Conservation (phyloP, 2,329 filamentous ascomycete genomes). For the Dothideomycetidae sp. region DNA sequence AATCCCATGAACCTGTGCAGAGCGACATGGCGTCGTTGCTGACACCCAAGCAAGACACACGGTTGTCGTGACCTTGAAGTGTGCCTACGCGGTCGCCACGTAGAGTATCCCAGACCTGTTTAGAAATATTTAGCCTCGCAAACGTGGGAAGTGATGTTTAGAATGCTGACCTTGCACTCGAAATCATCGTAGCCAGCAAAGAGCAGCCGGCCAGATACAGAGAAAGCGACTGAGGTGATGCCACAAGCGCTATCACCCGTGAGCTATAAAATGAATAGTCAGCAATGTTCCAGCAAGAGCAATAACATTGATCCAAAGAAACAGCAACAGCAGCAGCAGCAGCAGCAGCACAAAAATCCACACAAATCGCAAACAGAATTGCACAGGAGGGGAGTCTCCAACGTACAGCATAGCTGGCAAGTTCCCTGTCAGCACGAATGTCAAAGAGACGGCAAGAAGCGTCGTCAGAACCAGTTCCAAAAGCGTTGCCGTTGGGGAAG, state of each 20-base stretch:
- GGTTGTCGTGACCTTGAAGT: slow-evolving; percentile 93
- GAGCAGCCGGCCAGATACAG: slow-evolving; percentile 82
- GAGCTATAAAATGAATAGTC: slow-evolving; percentile 44
- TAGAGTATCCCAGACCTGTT: slow-evolving; percentile 90
- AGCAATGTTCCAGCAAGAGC: too few relatives aligned
- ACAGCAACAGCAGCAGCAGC: not conserved
- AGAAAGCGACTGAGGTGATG: slow-evolving; percentile 96
- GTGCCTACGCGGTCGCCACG: slow-evolving; percentile 95
- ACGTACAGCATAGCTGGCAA: slow-evolving; percentile 53
- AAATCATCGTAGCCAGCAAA: slow-evolving; percentile 99
- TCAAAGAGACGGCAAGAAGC: slow-evolving; percentile 95
- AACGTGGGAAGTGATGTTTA: too few relatives aligned
- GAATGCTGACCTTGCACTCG: slow-evolving; percentile 87
- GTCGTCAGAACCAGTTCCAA: slow-evolving; percentile 94
- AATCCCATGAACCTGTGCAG: slow-evolving; percentile 99
- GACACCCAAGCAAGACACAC: slow-evolving; percentile 94
- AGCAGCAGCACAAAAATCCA: slow-evolving; percentile 11
- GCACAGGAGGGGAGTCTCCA: slow-evolving; percentile 11
- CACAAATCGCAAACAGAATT: not conserved
- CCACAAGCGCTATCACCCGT: slow-evolving; percentile 93
- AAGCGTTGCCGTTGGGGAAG: slow-evolving; percentile 97
- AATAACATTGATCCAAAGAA: not conserved
- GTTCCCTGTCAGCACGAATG: slow-evolving; percentile 80
- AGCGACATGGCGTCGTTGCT: slow-evolving; percentile 98
- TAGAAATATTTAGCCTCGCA: slow-evolving; percentile 14